Percentiles rank a stretch among this genome's conserved stretches.
Conservation (phyloP, 306 rosid genomes). For the Hippophae gyantsensis region DNA sequence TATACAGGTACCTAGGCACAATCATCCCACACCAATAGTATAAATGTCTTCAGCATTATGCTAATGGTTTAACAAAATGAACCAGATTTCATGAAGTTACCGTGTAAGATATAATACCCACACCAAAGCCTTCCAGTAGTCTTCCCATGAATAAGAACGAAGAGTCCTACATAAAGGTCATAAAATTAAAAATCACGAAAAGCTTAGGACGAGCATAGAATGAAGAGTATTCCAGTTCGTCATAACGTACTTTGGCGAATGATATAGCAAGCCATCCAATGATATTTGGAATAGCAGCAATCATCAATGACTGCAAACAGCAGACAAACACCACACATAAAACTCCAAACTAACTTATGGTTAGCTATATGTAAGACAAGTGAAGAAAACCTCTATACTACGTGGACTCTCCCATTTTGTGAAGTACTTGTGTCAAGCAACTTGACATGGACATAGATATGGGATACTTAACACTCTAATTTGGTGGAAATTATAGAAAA, state of each 20-base stretch:
- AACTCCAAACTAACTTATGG: background rate
- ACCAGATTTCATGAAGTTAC: slow-evolving; percentile 25
- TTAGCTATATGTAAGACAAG: too few relatives aligned
- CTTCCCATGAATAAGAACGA: slow-evolving; percentile 80
- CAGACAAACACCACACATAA: slow-evolving; percentile 9
- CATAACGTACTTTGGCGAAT: slow-evolving; percentile 42
- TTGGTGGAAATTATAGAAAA: too few relatives aligned
- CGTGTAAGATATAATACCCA: slow-evolving; percentile 85
- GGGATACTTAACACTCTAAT: too few relatives aligned
- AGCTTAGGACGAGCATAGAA: background rate
- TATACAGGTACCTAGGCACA: slow-evolving; percentile 69
- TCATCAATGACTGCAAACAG: slow-evolving; percentile 58
- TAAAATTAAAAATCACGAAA: background rate
- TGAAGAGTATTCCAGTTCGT: background rate
- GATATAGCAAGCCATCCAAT: slow-evolving; percentile 73
- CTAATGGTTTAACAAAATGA: background rate
- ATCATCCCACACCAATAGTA: slow-evolving; percentile 18
- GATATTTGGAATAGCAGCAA: slow-evolving; percentile 63
- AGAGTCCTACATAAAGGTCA: slow-evolving; percentile 40
- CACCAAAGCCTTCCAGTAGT: slow-evolving; percentile 86
- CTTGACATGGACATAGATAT: too few relatives aligned
- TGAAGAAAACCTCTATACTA: too few relatives aligned
- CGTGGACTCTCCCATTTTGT: too few relatives aligned
- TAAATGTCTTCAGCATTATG: slow-evolving; percentile 3
- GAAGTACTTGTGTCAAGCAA: too few relatives aligned